Percentiles rank a stretch among this genome's conserved stretches.
Conservation (phyloP, 192 early-diverging fungal species). For the Diversispora epigaea region DNA sequence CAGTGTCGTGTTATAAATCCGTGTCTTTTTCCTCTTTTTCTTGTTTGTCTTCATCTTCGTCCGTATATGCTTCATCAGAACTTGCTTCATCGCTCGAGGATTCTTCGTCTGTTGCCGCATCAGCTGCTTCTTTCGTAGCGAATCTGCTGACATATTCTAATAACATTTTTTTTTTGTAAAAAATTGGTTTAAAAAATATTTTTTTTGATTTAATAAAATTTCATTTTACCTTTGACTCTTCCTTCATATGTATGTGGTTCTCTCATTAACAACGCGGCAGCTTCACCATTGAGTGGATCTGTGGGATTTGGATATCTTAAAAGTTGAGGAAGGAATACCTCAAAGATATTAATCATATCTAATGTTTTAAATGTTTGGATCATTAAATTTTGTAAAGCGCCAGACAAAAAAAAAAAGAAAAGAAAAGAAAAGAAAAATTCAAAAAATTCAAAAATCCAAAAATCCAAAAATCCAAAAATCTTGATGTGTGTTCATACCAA, state of each 20-base stretch:
- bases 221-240: conserved; percentile 83
- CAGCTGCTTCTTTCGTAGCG: conserved; percentile 84
- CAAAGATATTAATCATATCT: conserved; percentile 99
- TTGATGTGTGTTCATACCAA: conserved; percentile 57
- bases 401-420: background rate
- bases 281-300: conserved; percentile 98
- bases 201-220: background rate
- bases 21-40: conserved; percentile 79
- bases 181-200: conserved; percentile 4
- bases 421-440: too few species aligned
- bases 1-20: conserved; percentile 61
- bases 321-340: conserved; percentile 96
- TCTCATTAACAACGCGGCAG: conserved; percentile 95
- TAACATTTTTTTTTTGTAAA: background rate
- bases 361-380: background rate
- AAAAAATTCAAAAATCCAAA: background rate
- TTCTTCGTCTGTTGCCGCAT: conserved; percentile 68
- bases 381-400: too few species aligned
- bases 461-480: background rate
- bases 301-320: conserved; percentile 99
- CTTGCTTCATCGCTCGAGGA: conserved; percentile 74
- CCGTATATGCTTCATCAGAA: conserved; percentile 75
- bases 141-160: conserved; percentile 79
- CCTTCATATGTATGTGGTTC: conserved; percentile 85
- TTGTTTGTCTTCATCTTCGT: conserved; percentile 78